Conservation (phyloP, 495 filamentous ascomycete genomes). For the Bryoglossum gracile region DNA sequence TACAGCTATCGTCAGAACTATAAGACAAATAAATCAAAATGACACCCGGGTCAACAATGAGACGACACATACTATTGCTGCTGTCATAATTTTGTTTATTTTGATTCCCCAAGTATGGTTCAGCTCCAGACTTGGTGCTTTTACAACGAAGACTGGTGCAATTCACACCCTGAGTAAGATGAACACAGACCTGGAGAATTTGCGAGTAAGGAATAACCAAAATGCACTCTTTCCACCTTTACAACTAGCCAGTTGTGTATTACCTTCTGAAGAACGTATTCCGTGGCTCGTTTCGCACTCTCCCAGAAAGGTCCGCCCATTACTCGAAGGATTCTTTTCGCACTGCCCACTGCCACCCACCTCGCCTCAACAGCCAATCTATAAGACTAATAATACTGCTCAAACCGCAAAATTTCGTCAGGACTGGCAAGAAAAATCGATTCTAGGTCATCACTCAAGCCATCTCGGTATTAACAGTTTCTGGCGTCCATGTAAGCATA, state of each 20-base stretch:
- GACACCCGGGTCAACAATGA: slow-evolving; percentile 12
- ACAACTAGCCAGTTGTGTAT: background rate
- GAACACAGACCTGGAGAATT: slow-evolving; percentile 3
- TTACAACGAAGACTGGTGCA: slow-evolving; percentile 18
- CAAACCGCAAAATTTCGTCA: background rate
- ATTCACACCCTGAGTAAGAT: slow-evolving; percentile 18
- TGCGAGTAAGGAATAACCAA: background rate
- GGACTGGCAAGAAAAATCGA: background rate
- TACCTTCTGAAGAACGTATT: background rate
- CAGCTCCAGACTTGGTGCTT: slow-evolving; percentile 18
- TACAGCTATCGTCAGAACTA: slow-evolving; percentile 19
- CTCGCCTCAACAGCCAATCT: too few relatives aligned
- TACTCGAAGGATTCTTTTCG: background rate
- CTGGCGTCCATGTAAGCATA: slow-evolving; percentile 3
- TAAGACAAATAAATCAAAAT: slow-evolving; percentile 5
- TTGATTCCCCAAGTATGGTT: slow-evolving; percentile 20
- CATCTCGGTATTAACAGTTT: background rate
- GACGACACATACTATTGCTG: slow-evolving; percentile 23
- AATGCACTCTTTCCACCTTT: background rate
- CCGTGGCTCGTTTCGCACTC: background rate
- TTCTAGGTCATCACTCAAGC: too few relatives aligned
- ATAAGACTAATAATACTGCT: background rate
- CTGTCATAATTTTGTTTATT: slow-evolving; percentile 17
- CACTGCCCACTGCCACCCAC: background rate
- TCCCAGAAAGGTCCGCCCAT: background rate